These are phyloP conservation scores for Alternaria conjuncta DNA, from an alignment of 2,329 filamentous ascomycete species.

Conservation along the genomic window DNA sequence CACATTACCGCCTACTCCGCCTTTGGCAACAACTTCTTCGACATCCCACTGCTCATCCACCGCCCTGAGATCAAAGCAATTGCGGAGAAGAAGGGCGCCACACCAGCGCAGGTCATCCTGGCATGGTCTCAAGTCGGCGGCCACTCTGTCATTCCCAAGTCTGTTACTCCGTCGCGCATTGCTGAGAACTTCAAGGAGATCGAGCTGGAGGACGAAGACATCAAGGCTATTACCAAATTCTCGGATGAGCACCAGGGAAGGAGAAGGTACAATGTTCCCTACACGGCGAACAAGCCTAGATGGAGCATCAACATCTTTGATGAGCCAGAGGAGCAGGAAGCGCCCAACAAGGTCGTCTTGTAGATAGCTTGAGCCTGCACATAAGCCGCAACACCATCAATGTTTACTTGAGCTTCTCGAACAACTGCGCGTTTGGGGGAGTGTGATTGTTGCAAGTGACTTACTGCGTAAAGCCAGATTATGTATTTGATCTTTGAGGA, in stretches of 20 bases:
- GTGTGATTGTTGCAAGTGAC: not conserved
- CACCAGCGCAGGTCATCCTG: slow-evolving; percentile 79
- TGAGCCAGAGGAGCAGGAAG: slow-evolving; percentile 60
- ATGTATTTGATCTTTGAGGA: not conserved
- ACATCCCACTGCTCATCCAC: slow-evolving; percentile 67
- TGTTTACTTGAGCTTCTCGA: not conserved
- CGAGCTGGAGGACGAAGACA: slow-evolving; percentile 30
- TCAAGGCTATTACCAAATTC: slow-evolving; percentile 49
- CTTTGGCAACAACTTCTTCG: slow-evolving; percentile 49
- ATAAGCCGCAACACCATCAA: not conserved
- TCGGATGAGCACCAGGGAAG: slow-evolving; percentile 62
- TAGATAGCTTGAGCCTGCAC: not conserved
- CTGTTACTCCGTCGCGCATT: slow-evolving; percentile 36
- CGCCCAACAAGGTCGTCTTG: slow-evolving; percentile 54
- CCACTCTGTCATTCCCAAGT: slow-evolving; percentile 41
- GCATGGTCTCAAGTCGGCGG: slow-evolving; percentile 79
- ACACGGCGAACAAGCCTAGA: slow-evolving; percentile 55
- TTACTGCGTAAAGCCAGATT: not conserved
- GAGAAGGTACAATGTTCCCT: slow-evolving; percentile 60
- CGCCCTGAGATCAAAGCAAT: slow-evolving; percentile 72
- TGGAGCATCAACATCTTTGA: slow-evolving; percentile 65
- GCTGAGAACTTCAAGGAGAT: slow-evolving; percentile 39
- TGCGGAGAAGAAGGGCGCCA: slow-evolving; percentile 67
- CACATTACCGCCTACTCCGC: slow-evolving; percentile 53
- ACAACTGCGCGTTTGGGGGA: not conserved